These are phyloP conservation scores for Roridomyces roridus DNA, from an alignment of 768 basidiomycete species.

Conservation along the genomic window DNA sequence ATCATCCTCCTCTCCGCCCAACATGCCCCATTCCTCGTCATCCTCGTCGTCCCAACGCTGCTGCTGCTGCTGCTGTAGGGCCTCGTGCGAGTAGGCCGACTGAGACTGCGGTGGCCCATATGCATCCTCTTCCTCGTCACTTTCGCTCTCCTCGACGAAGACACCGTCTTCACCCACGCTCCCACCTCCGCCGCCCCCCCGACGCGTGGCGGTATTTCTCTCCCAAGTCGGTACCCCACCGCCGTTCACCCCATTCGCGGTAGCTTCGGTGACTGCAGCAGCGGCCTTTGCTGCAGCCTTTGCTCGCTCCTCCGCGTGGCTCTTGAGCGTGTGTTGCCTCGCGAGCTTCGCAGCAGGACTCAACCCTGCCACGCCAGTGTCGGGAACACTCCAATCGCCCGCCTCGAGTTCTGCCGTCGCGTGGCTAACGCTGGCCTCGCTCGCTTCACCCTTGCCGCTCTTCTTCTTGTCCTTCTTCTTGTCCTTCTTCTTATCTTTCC, in stretches of 20 bases:
- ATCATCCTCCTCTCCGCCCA: slow-evolving; percentile 61
- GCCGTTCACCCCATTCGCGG: slow-evolving; percentile 34
- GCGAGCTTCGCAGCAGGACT: slow-evolving; percentile 92
- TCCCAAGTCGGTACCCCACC: slow-evolving; percentile 76
- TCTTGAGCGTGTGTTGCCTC: slow-evolving; percentile 90
- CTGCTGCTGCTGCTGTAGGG: slow-evolving; percentile 28
- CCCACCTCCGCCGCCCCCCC: slow-evolving; percentile 46
- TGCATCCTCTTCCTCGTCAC: slow-evolving; percentile 49
- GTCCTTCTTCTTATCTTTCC: slow-evolving; percentile 65
- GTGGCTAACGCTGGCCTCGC: slow-evolving; percentile 76
- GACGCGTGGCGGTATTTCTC: slow-evolving; percentile 73
- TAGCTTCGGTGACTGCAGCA: slow-evolving; percentile 34
- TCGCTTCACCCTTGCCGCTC: slow-evolving; percentile 66
- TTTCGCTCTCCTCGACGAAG: slow-evolving; percentile 75
- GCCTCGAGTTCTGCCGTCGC: slow-evolving; percentile 88
- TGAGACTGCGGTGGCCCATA: slow-evolving; percentile 41
- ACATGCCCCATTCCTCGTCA: slow-evolving; percentile 79
- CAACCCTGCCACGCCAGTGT: slow-evolving; percentile 62
- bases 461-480: slow-evolving; percentile 65
- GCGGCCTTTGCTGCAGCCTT: slow-evolving; percentile 59
- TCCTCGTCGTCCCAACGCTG: slow-evolving; percentile 61
- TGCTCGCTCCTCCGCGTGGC: slow-evolving; percentile 80
- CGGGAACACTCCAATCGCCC: slow-evolving; percentile 65
- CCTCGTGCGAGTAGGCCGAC: background rate
- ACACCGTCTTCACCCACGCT: slow-evolving; percentile 71